Evolutionary conservation across 2,329 filamentous ascomycete species (phyloP), one percentile per base, ranked within the genome.

Genomic region (Cladosporium sp.): DNA sequence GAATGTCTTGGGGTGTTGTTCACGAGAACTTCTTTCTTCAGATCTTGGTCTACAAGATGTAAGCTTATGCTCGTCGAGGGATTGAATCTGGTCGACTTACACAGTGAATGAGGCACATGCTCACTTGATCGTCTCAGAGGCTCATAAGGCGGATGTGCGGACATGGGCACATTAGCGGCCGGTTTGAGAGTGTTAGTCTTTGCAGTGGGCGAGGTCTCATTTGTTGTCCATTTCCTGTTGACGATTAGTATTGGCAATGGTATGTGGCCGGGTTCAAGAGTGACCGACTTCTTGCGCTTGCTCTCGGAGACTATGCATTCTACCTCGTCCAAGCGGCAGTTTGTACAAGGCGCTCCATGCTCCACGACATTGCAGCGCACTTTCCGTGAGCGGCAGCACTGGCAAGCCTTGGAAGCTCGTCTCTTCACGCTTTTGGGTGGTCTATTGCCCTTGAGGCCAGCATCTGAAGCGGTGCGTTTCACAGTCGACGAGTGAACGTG

Each of bases 301-400:
- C 89, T 93, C 73, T 95, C 78, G 4, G 78, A 80, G 19, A 80
- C 78, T 58, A 80, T 79, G 74, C 88, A 91, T 71, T 90, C 86
- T 58, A 91, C 87, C 70, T 89, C 86, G 72, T 91, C 88, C 77
- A 89, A 83, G 62, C 89, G 81, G 75, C 91, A 95, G 74, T 96
- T 96, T 57, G 89, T 91, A 73, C 91, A 96, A 1, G 91, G 91
- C 42, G 87, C 87, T 49, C 88, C 88, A 72, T 85, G 83, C 73
- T 96, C 91, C 59, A 94, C 91, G 57, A 96, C 91, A 77, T 97
- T 92, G 77, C 92, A 97, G 58, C 92, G 85, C 40, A 97, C 92
- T 73, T 97, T 97, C 70, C 92, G 86, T 58, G 89, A 86, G 67
- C 92, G 84, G 75, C 92, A 96, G 66, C 88, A 91, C 61, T 91